These are phyloP conservation scores for Trypanosoma caninum DNA, from an alignment of 208 protist genomes.

Conservation along the genomic window DNA sequence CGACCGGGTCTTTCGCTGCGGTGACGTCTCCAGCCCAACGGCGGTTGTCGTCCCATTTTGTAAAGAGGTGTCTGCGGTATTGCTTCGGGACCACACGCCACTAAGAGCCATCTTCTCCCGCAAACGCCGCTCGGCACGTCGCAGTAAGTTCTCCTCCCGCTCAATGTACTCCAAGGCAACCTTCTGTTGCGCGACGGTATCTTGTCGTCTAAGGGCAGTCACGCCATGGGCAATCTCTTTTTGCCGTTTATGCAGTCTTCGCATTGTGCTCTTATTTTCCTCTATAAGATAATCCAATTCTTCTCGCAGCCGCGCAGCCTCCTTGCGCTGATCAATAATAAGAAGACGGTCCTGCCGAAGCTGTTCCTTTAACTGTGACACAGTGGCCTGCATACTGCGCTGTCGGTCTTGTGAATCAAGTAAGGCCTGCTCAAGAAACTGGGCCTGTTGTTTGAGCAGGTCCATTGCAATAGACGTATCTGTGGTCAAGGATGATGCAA, in stretches of 20 bases:
- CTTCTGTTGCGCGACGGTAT: slow-evolving; percentile 31
- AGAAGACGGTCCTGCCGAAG: slow-evolving; percentile 59
- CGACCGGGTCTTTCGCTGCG: slow-evolving; percentile 38
- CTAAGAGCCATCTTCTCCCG: slow-evolving; percentile 17
- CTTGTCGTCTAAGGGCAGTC: slow-evolving; percentile 43
- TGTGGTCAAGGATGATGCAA: not conserved
- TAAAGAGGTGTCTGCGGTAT: not conserved
- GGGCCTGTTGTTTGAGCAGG: slow-evolving; percentile 37
- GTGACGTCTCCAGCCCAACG: not conserved
- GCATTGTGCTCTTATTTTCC: slow-evolving; percentile 18
- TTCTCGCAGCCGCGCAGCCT: slow-evolving; percentile 35
- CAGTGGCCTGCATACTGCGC: slow-evolving; percentile 28
- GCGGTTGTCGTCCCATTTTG: not conserved
- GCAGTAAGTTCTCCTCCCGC: slow-evolving; percentile 36
- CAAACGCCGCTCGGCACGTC: slow-evolving; percentile 32
- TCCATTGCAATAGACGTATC: slow-evolving; percentile 25
- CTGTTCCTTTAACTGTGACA: slow-evolving; percentile 33
- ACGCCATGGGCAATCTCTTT: slow-evolving; percentile 70
- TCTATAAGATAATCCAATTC: slow-evolving; percentile 30
- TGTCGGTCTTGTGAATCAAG: slow-evolving; percentile 37
- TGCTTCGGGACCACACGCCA: not conserved
- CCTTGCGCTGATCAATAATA: slow-evolving; percentile 59
- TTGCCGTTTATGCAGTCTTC: slow-evolving; percentile 50
- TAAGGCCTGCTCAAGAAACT: slow-evolving; percentile 44
- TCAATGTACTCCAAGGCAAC: slow-evolving; percentile 35